Conservation (phyloP, 805 yeast species). For the Saturnispora zaruensis region DNA sequence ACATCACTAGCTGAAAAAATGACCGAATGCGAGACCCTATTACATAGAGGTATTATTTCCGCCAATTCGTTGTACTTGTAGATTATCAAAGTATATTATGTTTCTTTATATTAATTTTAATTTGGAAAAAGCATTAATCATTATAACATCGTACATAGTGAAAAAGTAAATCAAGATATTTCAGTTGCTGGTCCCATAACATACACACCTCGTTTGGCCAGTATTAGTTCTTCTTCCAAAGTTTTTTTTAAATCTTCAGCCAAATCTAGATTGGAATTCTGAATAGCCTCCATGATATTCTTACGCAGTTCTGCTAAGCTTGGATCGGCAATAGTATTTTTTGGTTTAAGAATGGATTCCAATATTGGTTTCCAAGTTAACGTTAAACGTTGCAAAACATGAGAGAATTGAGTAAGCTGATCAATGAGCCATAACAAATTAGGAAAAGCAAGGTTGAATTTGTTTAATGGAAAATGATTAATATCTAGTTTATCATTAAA, state of each 20-base stretch:
- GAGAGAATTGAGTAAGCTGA: constrained; percentile 16
- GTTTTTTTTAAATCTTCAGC: not conserved
- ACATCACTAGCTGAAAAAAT: constrained; percentile 76
- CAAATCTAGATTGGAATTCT: not conserved
- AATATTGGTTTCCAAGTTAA: constrained; percentile 17
- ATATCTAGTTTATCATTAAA: constrained; percentile 17
- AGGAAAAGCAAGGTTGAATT: constrained; percentile 12
- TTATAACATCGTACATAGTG: not conserved
- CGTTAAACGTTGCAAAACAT: constrained; percentile 21
- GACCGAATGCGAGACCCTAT: constrained; percentile 75
- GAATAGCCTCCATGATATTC: constrained; percentile 1
- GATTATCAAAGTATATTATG: not conserved
- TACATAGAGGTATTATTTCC: constrained; percentile 92
- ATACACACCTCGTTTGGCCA: constrained; percentile 2
- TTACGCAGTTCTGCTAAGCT: not conserved
- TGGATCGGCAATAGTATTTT: constrained; percentile 4
- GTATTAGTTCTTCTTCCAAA: constrained; percentile 1
- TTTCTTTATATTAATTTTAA: not conserved
- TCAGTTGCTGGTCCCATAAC: constrained; percentile 10
- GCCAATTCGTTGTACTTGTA: constrained; percentile 86
- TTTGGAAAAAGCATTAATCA: not conserved
- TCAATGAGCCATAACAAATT: constrained; percentile 10
- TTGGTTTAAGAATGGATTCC: constrained; percentile 2
- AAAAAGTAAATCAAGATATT: not conserved
- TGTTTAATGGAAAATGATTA: constrained; percentile 4